Evolutionary conservation across 2,329 filamentous ascomycete genomes (phyloP).

Genomic region (Trichoderma atroviride): DNA sequence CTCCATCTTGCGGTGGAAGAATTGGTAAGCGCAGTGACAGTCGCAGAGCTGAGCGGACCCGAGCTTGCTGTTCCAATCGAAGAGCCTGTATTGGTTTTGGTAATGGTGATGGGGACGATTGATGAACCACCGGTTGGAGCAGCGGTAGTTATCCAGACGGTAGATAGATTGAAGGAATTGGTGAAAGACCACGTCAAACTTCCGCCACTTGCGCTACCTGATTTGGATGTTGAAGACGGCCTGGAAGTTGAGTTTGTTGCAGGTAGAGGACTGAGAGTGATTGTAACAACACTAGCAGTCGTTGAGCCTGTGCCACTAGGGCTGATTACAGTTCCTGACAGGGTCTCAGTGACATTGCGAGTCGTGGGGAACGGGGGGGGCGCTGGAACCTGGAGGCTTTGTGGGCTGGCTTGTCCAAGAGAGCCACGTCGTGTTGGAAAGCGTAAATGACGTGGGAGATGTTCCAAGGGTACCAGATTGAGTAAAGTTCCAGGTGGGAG

Average conservation of each 20-base stretch:
- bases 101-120: neutral
- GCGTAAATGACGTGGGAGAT: neutral
- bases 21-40: neutral
- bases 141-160: slow-evolving; percentile 11
- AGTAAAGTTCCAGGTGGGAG: slow-evolving; percentile 5
- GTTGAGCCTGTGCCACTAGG: neutral
- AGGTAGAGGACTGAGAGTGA: slow-evolving; percentile 23
- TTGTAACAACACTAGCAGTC: neutral
- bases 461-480: neutral
- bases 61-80: slow-evolving; percentile 4
- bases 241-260: slow-evolving; percentile 19
- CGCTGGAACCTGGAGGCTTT: neutral
- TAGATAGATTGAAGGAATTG: slow-evolving; percentile 18
- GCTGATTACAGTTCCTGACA: slow-evolving; percentile 11
- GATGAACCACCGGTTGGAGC: slow-evolving; percentile 4
- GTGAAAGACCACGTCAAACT: slow-evolving; percentile 23
- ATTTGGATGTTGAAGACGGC: neutral
- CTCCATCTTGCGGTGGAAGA: neutral
- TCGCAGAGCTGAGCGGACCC: neutral
- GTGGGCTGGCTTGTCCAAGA: slow-evolving; percentile 3
- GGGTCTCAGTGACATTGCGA: slow-evolving; percentile 12
- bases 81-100: neutral
- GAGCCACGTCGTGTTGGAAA: slow-evolving; percentile 20
- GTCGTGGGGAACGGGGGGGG: slow-evolving; percentile 21
- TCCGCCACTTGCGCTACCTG: neutral